Base-by-base conservation (phyloP, 2,329 filamentous ascomycete species). In the Clarireedia hainanense region DNA sequence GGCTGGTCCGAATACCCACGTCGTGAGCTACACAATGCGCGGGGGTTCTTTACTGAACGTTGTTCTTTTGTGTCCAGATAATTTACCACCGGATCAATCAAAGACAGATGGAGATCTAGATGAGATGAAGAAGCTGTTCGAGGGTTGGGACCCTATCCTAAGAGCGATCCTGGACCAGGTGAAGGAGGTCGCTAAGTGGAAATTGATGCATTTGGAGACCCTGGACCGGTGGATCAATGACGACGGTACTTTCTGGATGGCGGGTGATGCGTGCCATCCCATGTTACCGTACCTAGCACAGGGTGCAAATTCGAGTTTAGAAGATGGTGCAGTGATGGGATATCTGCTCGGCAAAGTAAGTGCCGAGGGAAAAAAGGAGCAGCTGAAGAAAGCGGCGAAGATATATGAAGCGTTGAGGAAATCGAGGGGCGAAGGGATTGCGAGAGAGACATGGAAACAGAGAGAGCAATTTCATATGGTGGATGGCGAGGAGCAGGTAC, bases 271-370 rank as follows among this genome's bases (percentile, higher is more conserved):
- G 1, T 85, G 81, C 58, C 83, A 85, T 64, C 79, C 81, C 0
- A 84, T 84, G 81, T 70, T 85, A 2, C 81, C 81, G 3, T 80
- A 81, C 60, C 73, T 83, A 27, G 84, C 80, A 0, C 85, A 83
- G 67, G 84, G 85, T 0, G 85, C 85, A 14, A 86, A 86, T 64
- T 83, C 78, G 0, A 79, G 80, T 0, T 73, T 89, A 1, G 85
- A 89, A 64, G 85, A 89, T 52, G 85, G 84, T 0, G 83, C 84
- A 0, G 82, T 85, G 0, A 69, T 88, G 0, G 85, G 84, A 0
- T 72, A 75, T 0, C 63, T 87, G 1, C 70, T 88, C 0, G 76
- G 77, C 0, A 72, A 76, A 2, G 71, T 85, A 9, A 12, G 39
- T 14, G 54, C 14, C 4, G 69, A 72, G 36, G 68, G 67, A 0